Evolutionary conservation across 2,329 filamentous ascomycete genomes (phyloP).

Genomic region (Calonectria honghensis): DNA sequence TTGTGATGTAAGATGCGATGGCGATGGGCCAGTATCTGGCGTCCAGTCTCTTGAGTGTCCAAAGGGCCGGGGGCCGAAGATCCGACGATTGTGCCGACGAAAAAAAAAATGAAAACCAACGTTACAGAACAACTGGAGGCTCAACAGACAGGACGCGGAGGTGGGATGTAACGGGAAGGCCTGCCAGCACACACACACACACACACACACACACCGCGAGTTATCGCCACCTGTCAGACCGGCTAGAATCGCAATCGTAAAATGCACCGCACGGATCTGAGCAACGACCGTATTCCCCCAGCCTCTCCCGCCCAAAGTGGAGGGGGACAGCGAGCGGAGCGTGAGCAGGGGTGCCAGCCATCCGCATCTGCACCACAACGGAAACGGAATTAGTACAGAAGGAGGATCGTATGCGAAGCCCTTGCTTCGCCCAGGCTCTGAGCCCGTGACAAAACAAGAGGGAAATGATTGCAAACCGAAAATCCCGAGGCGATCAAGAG

Average conservation of each 20-base stretch:
- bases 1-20: constrained; percentile 21
- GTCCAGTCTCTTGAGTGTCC: constrained; percentile 33
- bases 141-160: background rate
- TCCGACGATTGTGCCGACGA: constrained; percentile 18
- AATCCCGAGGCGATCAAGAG: background rate
- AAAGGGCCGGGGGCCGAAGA: constrained; percentile 37
- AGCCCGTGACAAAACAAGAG: constrained; percentile 22
- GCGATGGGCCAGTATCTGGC: constrained; percentile 7
- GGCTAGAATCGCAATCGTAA: constrained; percentile 11
- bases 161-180: background rate
- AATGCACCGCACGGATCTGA: constrained; percentile 39
- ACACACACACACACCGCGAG: background rate
- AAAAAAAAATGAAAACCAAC: background rate
- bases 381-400: constrained; percentile 39
- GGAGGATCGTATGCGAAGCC: constrained; percentile 11
- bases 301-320: constrained; percentile 31
- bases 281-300: constrained; percentile 27
- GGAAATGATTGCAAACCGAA: constrained; percentile 8
- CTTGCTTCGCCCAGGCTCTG: constrained; percentile 23
- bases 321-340: constrained; percentile 31
- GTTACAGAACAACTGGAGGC: background rate
- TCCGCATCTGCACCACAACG: constrained; percentile 47
- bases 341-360: constrained; percentile 31
- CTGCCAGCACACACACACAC: constrained; percentile 1
- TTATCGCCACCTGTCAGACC: constrained; percentile 15